Percentiles rank a stretch among this genome's conserved stretches.
Evolutionary conservation across 225 moss, liverwort and hornwort species (phyloP).

Genomic region (Marchantia polymorpha): DNA sequence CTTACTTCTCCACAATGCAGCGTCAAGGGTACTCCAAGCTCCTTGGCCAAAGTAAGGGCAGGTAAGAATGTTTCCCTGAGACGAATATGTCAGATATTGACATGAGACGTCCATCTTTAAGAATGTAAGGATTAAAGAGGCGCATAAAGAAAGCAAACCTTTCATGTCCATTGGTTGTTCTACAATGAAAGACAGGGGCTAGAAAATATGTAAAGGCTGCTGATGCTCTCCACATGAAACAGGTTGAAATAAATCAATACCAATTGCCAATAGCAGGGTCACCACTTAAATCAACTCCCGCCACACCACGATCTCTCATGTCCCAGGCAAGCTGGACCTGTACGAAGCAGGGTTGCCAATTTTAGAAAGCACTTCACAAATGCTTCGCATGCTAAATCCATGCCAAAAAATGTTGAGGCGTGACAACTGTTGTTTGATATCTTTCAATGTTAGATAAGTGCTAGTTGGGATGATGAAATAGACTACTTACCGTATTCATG

Average conservation of each 20-base stretch:
- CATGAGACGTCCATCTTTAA: too few relatives aligned
- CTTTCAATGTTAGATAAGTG: neutral
- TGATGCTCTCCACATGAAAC: too few relatives aligned
- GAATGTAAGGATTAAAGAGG: too few relatives aligned
- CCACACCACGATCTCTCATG: constrained; percentile 63
- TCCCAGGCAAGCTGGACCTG: constrained; percentile 81
- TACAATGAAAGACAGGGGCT: too few relatives aligned
- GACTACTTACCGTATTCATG: constrained; percentile 68
- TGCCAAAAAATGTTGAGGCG: neutral
- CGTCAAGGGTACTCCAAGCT: constrained; percentile 65
- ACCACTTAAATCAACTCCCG: constrained; percentile 83
- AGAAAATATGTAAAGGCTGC: too few relatives aligned
- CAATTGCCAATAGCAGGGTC: constrained; percentile 76
- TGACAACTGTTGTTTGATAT: too few relatives aligned
- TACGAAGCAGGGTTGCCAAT: neutral
- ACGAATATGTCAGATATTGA: neutral
- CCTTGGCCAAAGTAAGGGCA: constrained; percentile 65
- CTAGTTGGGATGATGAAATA: neutral
- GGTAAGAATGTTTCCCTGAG: constrained; percentile 66
- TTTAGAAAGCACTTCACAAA: neutral
- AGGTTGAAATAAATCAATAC: constrained; percentile 24
- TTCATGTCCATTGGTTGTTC: too few relatives aligned
- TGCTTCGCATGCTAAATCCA: neutral
- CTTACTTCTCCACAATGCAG: constrained; percentile 91
- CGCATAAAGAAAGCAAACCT: too few relatives aligned